Evolutionary conservation across 1,284 basidiomycete species (phyloP), one percentile per base, ranked within the genome.

Genomic region (Rhodotorula mucilaginosa): DNA sequence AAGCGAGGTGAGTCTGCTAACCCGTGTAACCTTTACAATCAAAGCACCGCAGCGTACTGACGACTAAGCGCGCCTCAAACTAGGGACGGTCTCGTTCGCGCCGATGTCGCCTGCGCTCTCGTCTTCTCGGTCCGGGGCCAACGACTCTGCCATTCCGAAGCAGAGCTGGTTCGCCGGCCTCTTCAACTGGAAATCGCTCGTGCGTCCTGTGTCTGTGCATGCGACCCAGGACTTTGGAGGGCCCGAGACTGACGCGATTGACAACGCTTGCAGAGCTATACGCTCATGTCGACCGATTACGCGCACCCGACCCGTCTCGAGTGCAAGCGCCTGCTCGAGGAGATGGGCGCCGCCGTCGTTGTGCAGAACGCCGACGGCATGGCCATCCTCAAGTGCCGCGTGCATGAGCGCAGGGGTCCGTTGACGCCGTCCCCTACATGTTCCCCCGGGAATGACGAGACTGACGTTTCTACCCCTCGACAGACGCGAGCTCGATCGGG

Each of bases 151-250:
- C 52, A 71, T 65, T 47, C 79, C 74, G 31, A 90, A 89, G 80
- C 87, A 90, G 61, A 88, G 87, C 69, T 97, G 95, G 95, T 88
- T 98, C 76, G 87, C 88, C 65, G 90, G 89, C 74, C 86, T 97
- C 60, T 96, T 97, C 86, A 90, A 88, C 79, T 89, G 92, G 84
- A 92, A 89, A 79, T 88, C 67, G 10, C 65, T 73, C 39, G 74
- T 78, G 26, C 56, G 74, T 62, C 23, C 16, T 18, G 19, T 2
- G n/a, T 26, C 57, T 29, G 5, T 48, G 2, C 31, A 18, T 23
- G 5, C 18, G 5, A 47, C 2, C 18, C 7, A 8, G 34, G 29
- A 18, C 23, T 18, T 16, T 16, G 44, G 7, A 5, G 44, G 18
- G 3, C 29, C 5, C 4, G 10, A 34, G 4, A 29, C 59, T 61